Conservation (phyloP, 495 filamentous ascomycete genomes). For the Parmelia sp. region DNA sequence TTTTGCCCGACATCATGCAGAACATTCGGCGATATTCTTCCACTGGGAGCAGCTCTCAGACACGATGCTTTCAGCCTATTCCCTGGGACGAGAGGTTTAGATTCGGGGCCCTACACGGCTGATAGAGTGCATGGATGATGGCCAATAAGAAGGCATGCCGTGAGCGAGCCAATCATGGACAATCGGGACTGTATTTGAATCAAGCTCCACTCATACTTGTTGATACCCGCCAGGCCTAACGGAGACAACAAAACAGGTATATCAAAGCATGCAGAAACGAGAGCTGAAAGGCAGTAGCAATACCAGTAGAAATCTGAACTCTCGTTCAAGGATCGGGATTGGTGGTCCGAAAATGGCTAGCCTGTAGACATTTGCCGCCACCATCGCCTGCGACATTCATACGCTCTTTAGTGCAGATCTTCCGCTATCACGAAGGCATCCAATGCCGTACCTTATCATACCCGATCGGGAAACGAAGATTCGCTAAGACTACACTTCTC, state of each 20-base stretch:
- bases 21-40: background rate
- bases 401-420: background rate
- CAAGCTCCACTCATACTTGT: background rate
- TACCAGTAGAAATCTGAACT: background rate
- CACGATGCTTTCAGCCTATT: background rate
- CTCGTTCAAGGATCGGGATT: background rate
- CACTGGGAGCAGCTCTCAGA: background rate
- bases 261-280: background rate
- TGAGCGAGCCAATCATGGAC: conserved; percentile 2
- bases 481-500: background rate
- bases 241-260: background rate
- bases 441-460: background rate
- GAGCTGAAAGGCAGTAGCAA: background rate
- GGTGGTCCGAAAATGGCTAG: conserved; percentile 1
- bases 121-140: background rate
- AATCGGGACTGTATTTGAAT: background rate
- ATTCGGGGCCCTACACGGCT: background rate
- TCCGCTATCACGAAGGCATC: background rate
- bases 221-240: background rate
- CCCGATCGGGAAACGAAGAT: background rate
- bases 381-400: background rate
- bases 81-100: background rate
- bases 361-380: background rate
- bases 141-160: background rate
- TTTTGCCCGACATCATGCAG: background rate